Evolutionary conservation across 305 asterid genomes (phyloP).

Genomic region (Solanum aculeatissimum): DNA sequence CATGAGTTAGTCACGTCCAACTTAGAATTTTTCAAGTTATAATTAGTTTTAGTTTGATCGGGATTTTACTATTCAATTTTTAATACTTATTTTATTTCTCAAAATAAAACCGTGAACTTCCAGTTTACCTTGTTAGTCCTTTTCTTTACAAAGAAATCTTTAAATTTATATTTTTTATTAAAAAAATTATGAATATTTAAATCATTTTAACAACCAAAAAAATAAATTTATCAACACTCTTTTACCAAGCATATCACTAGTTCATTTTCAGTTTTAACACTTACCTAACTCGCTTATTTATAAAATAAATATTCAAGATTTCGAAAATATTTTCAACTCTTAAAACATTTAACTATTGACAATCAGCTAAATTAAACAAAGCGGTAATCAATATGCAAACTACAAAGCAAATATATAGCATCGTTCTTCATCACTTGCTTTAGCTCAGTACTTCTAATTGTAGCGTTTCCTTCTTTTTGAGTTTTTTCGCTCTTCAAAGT

Average conservation of each 20-base stretch:
- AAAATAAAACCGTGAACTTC: not conserved
- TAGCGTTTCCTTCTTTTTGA: not conserved
- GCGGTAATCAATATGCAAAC: not conserved
- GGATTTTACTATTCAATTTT: no score
- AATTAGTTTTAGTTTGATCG: not conserved
- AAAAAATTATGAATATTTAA: no score
- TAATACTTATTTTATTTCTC: not conserved
- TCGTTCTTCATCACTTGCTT: not conserved
- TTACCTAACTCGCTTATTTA: not conserved
- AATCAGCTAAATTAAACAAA: not conserved
- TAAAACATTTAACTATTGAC: not conserved
- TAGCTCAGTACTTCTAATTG: not conserved
- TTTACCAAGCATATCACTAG: not conserved
- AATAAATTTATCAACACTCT: no score
- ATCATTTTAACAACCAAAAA: no score
- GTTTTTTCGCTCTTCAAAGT: not conserved
- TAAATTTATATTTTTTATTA: no score
- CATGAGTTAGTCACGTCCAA: no score
- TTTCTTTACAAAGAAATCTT: not conserved
- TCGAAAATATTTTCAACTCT: not conserved
- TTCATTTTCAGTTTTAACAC: not conserved
- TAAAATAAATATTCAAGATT: not conserved
- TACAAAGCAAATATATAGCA: not conserved
- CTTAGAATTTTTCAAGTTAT: no score
- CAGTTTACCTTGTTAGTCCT: not conserved